phyloP scores from a whole-genome alignment of 2,329 filamentous ascomycete genomes.

The Cylindrodendrum hubeiense region DNA sequence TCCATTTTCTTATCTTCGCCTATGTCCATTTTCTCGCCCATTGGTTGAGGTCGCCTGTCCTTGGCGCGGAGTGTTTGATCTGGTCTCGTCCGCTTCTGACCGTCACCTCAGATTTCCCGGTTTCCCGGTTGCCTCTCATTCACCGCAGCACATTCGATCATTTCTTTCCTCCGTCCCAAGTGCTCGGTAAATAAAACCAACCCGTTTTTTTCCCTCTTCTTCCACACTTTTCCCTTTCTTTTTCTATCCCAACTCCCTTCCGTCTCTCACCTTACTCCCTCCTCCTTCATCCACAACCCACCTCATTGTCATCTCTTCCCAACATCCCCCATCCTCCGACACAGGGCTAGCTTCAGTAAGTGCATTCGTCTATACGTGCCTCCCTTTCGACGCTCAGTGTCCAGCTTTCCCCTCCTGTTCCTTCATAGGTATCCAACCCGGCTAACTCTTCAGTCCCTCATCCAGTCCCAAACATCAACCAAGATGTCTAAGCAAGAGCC shows the following conservation, averaged over 20 bases:
- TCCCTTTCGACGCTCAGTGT: background rate
- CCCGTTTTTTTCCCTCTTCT: background rate
- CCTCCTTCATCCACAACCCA: conserved; percentile 3
- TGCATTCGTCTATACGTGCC: background rate
- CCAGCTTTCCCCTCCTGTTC: background rate
- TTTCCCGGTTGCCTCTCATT: background rate
- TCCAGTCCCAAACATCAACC: conserved; percentile 35
- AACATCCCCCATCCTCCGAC: conserved; percentile 5
- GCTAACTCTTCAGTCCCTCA: background rate
- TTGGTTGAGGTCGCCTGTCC: background rate
- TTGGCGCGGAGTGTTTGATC: background rate
- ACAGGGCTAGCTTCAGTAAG: background rate
- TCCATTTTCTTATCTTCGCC: background rate
- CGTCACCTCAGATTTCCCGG: background rate
- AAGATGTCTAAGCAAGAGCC: conserved; percentile 65
- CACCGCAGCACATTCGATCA: background rate
- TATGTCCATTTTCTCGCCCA: background rate
- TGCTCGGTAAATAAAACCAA: background rate
- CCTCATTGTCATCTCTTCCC: background rate
- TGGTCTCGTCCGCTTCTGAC: background rate
- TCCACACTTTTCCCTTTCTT: background rate
- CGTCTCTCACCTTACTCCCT: background rate
- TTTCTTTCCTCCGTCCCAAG: background rate
- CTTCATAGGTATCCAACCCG: background rate
- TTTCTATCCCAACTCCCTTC: background rate